These are phyloP conservation scores for Herpetospermum pedunculosum DNA, from an alignment of 306 rosid genomes.

Conservation along the genomic window DNA sequence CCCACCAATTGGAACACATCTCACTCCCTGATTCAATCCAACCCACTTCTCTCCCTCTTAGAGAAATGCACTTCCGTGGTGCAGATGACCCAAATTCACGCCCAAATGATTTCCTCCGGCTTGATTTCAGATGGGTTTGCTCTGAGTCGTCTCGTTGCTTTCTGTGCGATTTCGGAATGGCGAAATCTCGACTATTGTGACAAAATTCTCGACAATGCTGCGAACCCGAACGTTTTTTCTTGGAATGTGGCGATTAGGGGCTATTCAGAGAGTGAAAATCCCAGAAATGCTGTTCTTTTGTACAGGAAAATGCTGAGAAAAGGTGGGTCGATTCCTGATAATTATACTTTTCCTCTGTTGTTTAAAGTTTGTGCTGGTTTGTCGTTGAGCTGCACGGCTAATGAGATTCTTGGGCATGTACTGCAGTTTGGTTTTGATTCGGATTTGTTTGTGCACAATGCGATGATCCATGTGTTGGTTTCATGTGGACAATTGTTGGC, in stretches of 20 bases:
- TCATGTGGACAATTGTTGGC: constrained; percentile 34
- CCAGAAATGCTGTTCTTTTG: constrained; percentile 34
- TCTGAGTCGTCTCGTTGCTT: constrained; percentile 55
- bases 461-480: constrained; percentile 42
- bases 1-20: constrained; percentile 48
- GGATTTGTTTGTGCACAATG: constrained; percentile 59
- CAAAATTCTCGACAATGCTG: constrained; percentile 24
- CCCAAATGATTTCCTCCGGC: constrained; percentile 49
- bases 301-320: constrained; percentile 42
- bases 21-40: constrained; percentile 33
- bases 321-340: constrained; percentile 42
- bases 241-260: constrained; percentile 74
- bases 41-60: constrained; percentile 45
- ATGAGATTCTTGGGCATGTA: constrained; percentile 48
- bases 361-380: constrained; percentile 52
- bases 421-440: constrained; percentile 46
- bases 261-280: constrained; percentile 32
- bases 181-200: constrained; percentile 38
- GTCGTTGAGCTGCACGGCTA: constrained; percentile 25
- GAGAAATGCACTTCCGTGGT: constrained; percentile 45
- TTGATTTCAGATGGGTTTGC: constrained; percentile 41
- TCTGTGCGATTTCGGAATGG: constrained; percentile 59
- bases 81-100: constrained; percentile 66
- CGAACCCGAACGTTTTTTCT: constrained; percentile 40
- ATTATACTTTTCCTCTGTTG: constrained; percentile 53